These are phyloP conservation scores for Rhizophagus sp. DNA, from an alignment of 192 early-diverging fungal genomes.

Conservation along the genomic window DNA sequence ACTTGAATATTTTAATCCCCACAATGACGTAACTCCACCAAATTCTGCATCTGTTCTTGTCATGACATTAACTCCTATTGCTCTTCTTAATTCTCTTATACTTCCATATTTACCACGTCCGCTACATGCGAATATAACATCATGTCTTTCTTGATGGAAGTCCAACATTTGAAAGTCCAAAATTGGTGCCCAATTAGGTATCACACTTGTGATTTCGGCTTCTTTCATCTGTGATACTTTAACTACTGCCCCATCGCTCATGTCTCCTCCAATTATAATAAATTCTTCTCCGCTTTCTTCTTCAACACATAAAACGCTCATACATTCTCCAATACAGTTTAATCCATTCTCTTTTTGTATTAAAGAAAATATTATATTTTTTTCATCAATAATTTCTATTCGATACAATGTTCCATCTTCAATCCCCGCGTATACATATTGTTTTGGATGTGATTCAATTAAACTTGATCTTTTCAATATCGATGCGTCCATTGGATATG, in stretches of 20 bases:
- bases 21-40: conserved; percentile 3
- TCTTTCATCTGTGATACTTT: not conserved
- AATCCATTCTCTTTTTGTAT: not conserved
- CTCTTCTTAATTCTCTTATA: conserved; percentile 21
- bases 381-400: not conserved
- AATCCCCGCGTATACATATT: conserved; percentile 19
- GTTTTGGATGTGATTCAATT: not conserved
- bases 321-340: conserved; percentile 2
- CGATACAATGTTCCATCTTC: conserved; percentile 7
- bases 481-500: conserved; percentile 9
- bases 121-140: conserved; percentile 21
- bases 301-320: not conserved
- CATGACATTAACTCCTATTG: conserved; percentile 5
- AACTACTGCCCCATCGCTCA: conserved; percentile 24
- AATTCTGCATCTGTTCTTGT: conserved; percentile 7
- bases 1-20: conserved; percentile 14
- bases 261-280: conserved; percentile 10
- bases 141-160: conserved; percentile 10
- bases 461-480: not conserved
- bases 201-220: not conserved
- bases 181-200: conserved; percentile 27
- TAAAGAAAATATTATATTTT: not conserved
- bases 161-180: conserved; percentile 19
- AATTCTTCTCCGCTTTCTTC: not conserved
- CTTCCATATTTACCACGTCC: conserved; percentile 2